Conservation (phyloP, 768 basidiomycete genomes). For the Antrodiella citrinella region DNA sequence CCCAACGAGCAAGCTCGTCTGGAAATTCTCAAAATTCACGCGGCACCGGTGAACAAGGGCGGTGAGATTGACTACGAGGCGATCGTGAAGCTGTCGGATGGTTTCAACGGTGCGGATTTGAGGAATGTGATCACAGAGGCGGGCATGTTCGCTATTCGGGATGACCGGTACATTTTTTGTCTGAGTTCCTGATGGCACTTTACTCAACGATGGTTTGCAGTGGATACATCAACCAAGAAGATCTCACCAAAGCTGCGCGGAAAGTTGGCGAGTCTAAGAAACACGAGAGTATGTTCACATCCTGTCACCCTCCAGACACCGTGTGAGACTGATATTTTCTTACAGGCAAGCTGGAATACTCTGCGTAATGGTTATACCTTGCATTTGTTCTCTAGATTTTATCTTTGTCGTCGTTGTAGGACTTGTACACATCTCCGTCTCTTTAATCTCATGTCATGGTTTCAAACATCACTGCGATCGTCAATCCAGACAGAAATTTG, state of each 20-base stretch:
- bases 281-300: slow-evolving; percentile 74
- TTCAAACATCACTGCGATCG: neutral
- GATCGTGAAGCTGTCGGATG: slow-evolving; percentile 90
- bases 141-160: slow-evolving; percentile 98
- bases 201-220: too few relatives aligned
- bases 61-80: slow-evolving; percentile 98
- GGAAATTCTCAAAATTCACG: slow-evolving; percentile 97
- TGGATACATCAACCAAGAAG: slow-evolving; percentile 90
- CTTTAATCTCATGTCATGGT: neutral
- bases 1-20: slow-evolving; percentile 95
- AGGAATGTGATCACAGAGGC: slow-evolving; percentile 93
- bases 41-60: slow-evolving; percentile 86
- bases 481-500: too few relatives aligned
- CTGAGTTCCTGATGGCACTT: too few relatives aligned
- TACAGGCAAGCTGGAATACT: slow-evolving; percentile 40
- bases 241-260: slow-evolving; percentile 90
- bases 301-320: neutral
- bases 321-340: slow-evolving; percentile 3
- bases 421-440: neutral
- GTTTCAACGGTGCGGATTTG: slow-evolving; percentile 95
- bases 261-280: slow-evolving; percentile 97
- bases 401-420: neutral
- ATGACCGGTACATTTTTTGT: slow-evolving; percentile 66
- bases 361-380: slow-evolving; percentile 23
- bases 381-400: neutral